A percentile compares a stretch with the other conserved stretches of the same genome.
phyloP scores from a whole-genome alignment of 345 rosid genomes.

The Ceriops decandra region DNA sequence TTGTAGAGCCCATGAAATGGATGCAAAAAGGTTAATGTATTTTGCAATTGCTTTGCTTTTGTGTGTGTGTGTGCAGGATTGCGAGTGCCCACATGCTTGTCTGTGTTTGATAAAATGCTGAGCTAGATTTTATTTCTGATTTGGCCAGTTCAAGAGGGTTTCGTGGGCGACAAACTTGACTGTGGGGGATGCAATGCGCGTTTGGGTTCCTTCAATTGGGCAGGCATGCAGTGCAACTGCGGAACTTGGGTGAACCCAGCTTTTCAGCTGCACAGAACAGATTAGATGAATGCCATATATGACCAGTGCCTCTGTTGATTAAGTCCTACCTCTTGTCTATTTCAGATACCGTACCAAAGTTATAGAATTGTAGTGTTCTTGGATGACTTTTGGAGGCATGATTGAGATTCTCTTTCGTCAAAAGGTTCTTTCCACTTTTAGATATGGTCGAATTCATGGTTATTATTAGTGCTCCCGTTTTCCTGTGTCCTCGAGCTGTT shows the following conservation, averaged over 20 bases:
- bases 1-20: conserved; percentile 96
- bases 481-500: too few species aligned
- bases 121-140: background rate
- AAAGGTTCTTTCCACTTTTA: background rate
- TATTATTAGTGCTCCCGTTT: too few species aligned
- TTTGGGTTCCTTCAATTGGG: conserved; percentile 34
- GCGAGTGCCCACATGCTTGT: too few species aligned
- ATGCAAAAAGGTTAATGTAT: conserved; percentile 56
- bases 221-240: conserved; percentile 36
- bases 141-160: conserved; percentile 67
- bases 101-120: background rate
- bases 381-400: background rate
- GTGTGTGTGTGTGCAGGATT: background rate
- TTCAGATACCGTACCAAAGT: background rate
- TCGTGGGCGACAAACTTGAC: conserved; percentile 31
- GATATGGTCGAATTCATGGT: too few species aligned
- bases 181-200: conserved; percentile 31
- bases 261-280: conserved; percentile 31
- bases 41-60: background rate
- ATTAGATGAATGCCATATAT: conserved; percentile 58
- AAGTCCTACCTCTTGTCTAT: background rate
- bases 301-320: conserved; percentile 8
- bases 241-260: conserved; percentile 36
- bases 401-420: background rate
- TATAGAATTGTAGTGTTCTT: background rate